Evolutionary conservation across 805 yeast genomes (phyloP), one percentile per base, ranked within the genome.

Genomic region (Cyberlindnera euphorbiae): DNA sequence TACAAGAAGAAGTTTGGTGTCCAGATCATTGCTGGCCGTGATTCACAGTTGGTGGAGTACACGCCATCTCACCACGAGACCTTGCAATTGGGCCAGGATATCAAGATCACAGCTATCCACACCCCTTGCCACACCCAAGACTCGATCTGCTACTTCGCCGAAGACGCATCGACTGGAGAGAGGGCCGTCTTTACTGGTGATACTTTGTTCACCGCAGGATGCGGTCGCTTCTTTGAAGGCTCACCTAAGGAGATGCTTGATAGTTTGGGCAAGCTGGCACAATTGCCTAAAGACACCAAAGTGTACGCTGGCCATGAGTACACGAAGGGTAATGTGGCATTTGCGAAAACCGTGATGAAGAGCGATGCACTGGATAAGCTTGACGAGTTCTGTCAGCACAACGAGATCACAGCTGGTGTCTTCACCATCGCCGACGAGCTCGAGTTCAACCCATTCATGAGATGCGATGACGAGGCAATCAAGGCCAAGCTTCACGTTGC

Each of bases 121-220:
- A 93, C 99, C 0, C 98, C 99, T 4, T 93, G 99, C 56, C 99
- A 93, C 59, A 93, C 99, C 0, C 93, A 83, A 60, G 99, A 93
- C 61, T 86, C 96, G 4, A 84, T 93, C 42, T 90, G 97, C 55
- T 93, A 87, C 60, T 82, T 61, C 50, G 87, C 75, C 0, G 65
- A 66, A 31, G 97, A 90, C 56, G 29, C 42, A 0, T 56, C 59
- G 24, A 75, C 88, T 1, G 71, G 68, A 23, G 76, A 87, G 47
- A 69, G 67, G 45, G 88, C 82, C 4, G 88, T 93, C 2, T 87
- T 93, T 63, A 86, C 97, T 0, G 99, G 99, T 10, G 99, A 93
- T 60, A 93, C 98, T 0, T 66, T 93, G 28, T 93, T 93, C 63
- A 83, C 75, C 30, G 85, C 90, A 28, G 99, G 99, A 2, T 89